Base-by-base conservation (phyloP, 1,284 basidiomycete species). In the Porodaedalea pini region DNA sequence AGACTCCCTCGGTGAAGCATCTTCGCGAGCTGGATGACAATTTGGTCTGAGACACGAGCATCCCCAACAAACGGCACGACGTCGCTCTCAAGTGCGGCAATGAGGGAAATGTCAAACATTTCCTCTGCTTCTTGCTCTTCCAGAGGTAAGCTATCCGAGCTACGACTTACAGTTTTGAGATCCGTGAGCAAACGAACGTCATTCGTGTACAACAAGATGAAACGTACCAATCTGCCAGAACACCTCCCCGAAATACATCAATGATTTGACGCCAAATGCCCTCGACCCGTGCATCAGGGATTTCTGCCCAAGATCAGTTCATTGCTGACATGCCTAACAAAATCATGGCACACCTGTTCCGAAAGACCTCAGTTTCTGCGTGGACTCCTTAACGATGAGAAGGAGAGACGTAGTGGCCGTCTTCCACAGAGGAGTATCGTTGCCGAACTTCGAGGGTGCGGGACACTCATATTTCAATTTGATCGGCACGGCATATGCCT, bases 401-500 rank as follows among this genome's bases (percentile, higher is more conserved):
- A 91, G 71, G 69, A 91, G 89, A 65, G 78, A 82, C 3, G 76
- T 82, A 8, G 89, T 88, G 2, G 92, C 93, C 0, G 91, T 94
- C 71, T 93, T 94, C 94, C 94, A 97, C 6, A 97, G 72, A 0
- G 93, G 92, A n/a, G 70, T 72, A 67, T 93, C 93, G 54, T 89
- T 85, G 1, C 90, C 91, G 66, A 85, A 91, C 68, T 88, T 93
- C 43, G 87, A 93, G 0, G 94, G 80, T 0, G 88, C 75, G 0
- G 95, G 94, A 68, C 95, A 97, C 45, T 94, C 92, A 65, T 98
- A 97, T 71, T 95, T 96, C 61, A 98, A 75, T 69, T 94, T 94
- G 69, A 98, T 86, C 0, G 95, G 94, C 32, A 96, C 86, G 1
- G 90, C 83, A 64, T 91, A 93, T 0, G 93, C 88, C 91, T 94